A percentile compares a stretch with the other conserved stretches of the same genome.
Evolutionary conservation across 768 basidiomycete species (phyloP).

Genomic region (Mycena haematopus): DNA sequence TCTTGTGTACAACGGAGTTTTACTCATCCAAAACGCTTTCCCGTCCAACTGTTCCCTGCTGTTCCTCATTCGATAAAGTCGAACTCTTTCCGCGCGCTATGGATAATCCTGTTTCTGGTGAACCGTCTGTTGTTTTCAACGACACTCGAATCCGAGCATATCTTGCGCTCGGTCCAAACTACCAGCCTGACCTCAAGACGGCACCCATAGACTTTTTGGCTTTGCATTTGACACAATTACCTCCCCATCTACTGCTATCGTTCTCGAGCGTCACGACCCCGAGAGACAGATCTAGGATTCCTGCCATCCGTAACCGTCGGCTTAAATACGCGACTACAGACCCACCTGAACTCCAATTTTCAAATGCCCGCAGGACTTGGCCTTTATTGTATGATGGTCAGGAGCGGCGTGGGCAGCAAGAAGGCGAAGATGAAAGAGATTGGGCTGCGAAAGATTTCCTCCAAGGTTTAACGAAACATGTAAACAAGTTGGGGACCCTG

Average conservation of each 20-base stretch:
- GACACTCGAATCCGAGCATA: constrained; percentile 46
- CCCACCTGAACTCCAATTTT: constrained; percentile 63
- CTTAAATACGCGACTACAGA: constrained; percentile 62
- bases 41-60: no score
- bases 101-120: not conserved
- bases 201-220: constrained; percentile 70
- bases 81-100: not conserved
- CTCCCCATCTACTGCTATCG: constrained; percentile 62
- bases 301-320: constrained; percentile 75
- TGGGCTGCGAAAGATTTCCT: constrained; percentile 75
- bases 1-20: not conserved
- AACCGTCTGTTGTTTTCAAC: constrained; percentile 32
- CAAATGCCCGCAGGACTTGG: constrained; percentile 63
- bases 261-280: constrained; percentile 60
- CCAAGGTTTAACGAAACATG: constrained; percentile 57
- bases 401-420: constrained; percentile 54
- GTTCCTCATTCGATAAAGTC: no score
- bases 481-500: constrained; percentile 73
- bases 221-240: constrained; percentile 64
- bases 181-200: constrained; percentile 62
- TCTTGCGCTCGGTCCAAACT: constrained; percentile 64
- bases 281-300: constrained; percentile 67
- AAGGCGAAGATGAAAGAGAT: constrained; percentile 67
- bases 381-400: constrained; percentile 70
- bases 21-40: no score